Evolutionary conservation across 2,329 filamentous ascomycete species (phyloP).

Genomic region (Neurospora sp.): DNA sequence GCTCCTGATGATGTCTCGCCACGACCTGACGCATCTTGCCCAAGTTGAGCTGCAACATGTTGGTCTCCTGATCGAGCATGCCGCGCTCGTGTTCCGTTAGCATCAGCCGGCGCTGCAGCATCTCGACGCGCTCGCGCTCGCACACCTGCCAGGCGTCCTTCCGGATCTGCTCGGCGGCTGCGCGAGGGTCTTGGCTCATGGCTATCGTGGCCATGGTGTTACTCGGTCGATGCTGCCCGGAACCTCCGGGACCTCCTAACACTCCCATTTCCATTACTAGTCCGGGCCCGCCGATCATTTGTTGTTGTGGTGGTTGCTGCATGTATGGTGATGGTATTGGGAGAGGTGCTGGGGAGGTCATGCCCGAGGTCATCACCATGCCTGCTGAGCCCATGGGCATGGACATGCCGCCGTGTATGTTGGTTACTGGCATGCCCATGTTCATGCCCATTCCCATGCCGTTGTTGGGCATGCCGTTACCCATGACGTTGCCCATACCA

Average conservation of each 20-base stretch:
- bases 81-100: slow-evolving; percentile 14
- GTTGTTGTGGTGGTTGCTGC: background rate
- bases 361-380: background rate
- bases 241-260: background rate
- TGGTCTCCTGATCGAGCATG: slow-evolving; percentile 13
- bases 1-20: slow-evolving; percentile 1
- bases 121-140: slow-evolving; percentile 12
- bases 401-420: background rate
- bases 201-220: background rate
- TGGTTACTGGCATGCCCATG: background rate
- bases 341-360: background rate
- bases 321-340: background rate
- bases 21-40: slow-evolving; percentile 11
- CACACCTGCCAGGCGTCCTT: slow-evolving; percentile 15
- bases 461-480: background rate
- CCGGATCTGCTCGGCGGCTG: slow-evolving; percentile 13
- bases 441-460: background rate
- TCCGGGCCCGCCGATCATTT: background rate
- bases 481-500: background rate
- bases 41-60: slow-evolving; percentile 13
- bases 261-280: background rate
- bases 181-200: slow-evolving; percentile 9
- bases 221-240: background rate
- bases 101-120: slow-evolving; percentile 14
- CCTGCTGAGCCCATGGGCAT: background rate